A percentile compares a stretch with the other conserved stretches of the same genome.
Conservation (phyloP, 192 early-diverging fungal genomes). For the Hyaloraphidium curvatum region DNA sequence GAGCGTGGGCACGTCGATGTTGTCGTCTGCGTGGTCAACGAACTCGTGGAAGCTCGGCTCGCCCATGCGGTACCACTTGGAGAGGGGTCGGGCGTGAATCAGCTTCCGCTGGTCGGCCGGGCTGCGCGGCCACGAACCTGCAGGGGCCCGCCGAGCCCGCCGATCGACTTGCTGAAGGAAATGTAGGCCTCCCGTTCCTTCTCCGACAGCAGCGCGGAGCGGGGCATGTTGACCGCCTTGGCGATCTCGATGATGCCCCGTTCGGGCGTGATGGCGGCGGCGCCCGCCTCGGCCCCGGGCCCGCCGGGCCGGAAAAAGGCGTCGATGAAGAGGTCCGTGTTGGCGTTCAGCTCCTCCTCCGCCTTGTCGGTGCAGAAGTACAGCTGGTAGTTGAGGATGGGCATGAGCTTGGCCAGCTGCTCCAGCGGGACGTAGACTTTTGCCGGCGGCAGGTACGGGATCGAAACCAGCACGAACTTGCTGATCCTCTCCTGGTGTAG, state of each 20-base stretch:
- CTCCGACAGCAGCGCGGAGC: background rate
- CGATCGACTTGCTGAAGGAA: background rate
- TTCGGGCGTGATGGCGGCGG: too few relatives aligned
- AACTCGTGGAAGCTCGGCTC: background rate
- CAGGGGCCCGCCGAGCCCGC: background rate
- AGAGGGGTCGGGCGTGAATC: too few relatives aligned
- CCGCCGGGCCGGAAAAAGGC: slow-evolving; percentile 5
- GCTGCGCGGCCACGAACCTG: too few relatives aligned
- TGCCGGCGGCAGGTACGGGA: background rate
- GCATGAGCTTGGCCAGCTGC: background rate
- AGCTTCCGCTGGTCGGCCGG: too few relatives aligned
- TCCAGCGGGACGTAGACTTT: background rate
- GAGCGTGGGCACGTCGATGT: background rate
- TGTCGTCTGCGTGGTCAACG: background rate
- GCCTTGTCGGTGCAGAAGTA: slow-evolving; percentile 44
- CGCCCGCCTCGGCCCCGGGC: background rate
- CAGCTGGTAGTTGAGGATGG: slow-evolving; percentile 3
- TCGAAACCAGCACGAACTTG: background rate
- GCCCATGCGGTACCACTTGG: slow-evolving; percentile 5
- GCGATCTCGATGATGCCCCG: background rate
- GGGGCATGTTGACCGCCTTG: background rate
- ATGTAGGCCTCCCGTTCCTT: background rate
- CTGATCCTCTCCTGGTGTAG: background rate
- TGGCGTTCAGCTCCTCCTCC: slow-evolving; percentile 64
- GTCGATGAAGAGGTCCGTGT: slow-evolving; percentile 26